These are phyloP conservation scores for Panaeolus cyanescens DNA, from an alignment of 768 basidiomycete species.

Conservation along the genomic window DNA sequence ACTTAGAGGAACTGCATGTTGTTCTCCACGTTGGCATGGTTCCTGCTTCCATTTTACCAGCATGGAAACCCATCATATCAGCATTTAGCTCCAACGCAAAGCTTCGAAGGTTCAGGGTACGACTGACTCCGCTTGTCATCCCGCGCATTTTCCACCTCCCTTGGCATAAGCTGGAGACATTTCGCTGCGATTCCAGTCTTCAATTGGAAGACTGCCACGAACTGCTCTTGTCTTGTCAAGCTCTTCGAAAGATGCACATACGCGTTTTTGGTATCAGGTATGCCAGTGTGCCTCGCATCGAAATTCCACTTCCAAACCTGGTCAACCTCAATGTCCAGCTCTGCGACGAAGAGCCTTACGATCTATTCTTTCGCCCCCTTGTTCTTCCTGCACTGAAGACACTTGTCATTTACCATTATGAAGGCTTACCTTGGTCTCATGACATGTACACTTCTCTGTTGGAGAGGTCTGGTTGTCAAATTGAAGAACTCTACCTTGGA, in stretches of 20 bases:
- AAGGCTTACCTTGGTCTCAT: conserved; percentile 14
- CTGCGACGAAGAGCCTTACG: conserved; percentile 12
- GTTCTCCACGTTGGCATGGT: neutral
- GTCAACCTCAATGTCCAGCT: conserved; percentile 8
- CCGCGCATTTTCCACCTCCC: conserved; percentile 14
- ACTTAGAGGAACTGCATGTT: conserved; percentile 7
- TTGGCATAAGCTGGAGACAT: conserved; percentile 17
- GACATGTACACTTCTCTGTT: conserved; percentile 13
- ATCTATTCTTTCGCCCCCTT: conserved; percentile 14
- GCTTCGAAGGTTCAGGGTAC: conserved; percentile 13
- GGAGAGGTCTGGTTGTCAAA: conserved; percentile 11
- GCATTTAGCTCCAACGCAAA: conserved; percentile 12
- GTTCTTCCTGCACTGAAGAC: conserved; percentile 13
- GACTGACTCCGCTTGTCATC: conserved; percentile 15
- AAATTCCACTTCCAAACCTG: conserved; percentile 13
- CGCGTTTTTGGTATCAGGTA: conserved; percentile 17
- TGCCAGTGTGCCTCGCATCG: conserved; percentile 1
- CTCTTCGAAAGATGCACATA: conserved; percentile 11
- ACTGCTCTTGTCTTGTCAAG: conserved; percentile 11
- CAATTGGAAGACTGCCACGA: conserved; percentile 11
- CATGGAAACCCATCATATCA: conserved; percentile 13
- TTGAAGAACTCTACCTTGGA: conserved; percentile 14
- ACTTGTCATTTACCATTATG: conserved; percentile 13
- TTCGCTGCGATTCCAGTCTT: conserved; percentile 16
- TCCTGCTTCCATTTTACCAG: conserved; percentile 1